Base-by-base conservation (phyloP, 1,284 basidiomycete species). In the Thelephora terrestris region DNA sequence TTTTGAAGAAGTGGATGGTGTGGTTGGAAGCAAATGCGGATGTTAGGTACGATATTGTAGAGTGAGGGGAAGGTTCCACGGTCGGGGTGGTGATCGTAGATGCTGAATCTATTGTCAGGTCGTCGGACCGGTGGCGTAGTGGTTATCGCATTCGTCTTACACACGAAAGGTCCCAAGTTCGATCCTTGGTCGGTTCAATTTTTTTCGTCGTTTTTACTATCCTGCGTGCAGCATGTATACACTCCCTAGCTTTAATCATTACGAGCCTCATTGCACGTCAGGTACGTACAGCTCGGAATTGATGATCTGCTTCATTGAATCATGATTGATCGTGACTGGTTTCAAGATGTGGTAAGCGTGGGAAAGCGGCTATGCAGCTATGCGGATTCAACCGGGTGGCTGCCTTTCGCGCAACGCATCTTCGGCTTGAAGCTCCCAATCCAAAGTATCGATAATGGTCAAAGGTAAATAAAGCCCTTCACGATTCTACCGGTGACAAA, bases 1-100 rank as follows among this genome's bases (percentile, higher is more conserved):
- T 89, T 63, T 67, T 97, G 29, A 89, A 88, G 62, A 78, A 78
- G 51, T 98, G 94, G 92, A 80, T 96, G 63, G 64, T 71, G 5
- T 97, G 91, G 90, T 67, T 98, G 7, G 94, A 97, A 54, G 73
- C 75, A 5, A 79, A 95, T 58, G 92, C 91, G 12, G 91, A 96
- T 58, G 83, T 96, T 27, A 76, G 88, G 53, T 92, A 85, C 63
- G 87, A 85, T 0, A 88, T 83, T 12, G 55, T 77, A 21, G 78
- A 79, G 45, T 21, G n/a, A 32, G 23, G 17, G 25, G 12, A 17
- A 40, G 39, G 3, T 42, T 25, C 18, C 29, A 10, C 6, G 7
- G 6, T 5, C n/a, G 16, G 6, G 6, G 18, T 18, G 12, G 39
- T 5, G 25, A 4, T 42, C n/a, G 20, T 42, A 4, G 2, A 20